Evolutionary conservation across 1,139 yeast species (phyloP).

Genomic region (Arxiozyma telluris): DNA sequence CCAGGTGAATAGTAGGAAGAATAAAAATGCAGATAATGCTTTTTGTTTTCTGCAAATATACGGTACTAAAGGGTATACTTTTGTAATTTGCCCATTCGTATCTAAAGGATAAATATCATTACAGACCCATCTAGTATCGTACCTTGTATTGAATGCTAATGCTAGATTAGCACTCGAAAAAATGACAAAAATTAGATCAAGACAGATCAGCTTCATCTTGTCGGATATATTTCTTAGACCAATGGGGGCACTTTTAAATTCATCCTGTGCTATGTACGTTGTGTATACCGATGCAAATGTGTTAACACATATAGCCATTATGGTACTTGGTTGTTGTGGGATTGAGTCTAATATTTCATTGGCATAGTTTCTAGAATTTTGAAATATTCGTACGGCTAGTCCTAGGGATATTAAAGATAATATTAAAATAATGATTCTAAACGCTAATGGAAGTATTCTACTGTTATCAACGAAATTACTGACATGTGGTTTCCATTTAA

Average conservation of each 20-base stretch:
- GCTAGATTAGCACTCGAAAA: slow-evolving; percentile 87
- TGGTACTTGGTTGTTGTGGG: slow-evolving; percentile 78
- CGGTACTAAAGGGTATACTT: slow-evolving; percentile 18
- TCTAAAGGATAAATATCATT: slow-evolving; percentile 24
- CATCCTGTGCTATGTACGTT: slow-evolving; percentile 79
- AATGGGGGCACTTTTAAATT: slow-evolving; percentile 81
- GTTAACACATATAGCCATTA: slow-evolving; percentile 86
- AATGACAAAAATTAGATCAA: slow-evolving; percentile 82
- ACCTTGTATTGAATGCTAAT: slow-evolving; percentile 73
- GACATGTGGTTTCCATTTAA: slow-evolving; percentile 54
- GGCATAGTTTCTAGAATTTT: slow-evolving; percentile 34
- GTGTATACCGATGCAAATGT: slow-evolving; percentile 69
- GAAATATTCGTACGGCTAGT: slow-evolving; percentile 56
- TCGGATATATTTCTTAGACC: slow-evolving; percentile 40
- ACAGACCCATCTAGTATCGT: slow-evolving; percentile 81
- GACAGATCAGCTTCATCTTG: slow-evolving; percentile 14
- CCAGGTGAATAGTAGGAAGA: slow-evolving; percentile 72
- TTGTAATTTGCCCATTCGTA: slow-evolving; percentile 25
- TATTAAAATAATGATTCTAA: slow-evolving; percentile 59
- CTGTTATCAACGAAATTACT: slow-evolving; percentile 62
- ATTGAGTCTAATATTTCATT: slow-evolving; percentile 36
- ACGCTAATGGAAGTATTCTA: slow-evolving; percentile 71
- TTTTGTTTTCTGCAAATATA: slow-evolving; percentile 71
- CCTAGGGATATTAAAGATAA: slow-evolving; percentile 58
- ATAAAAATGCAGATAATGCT: slow-evolving; percentile 69